These are phyloP conservation scores for Austroboletus novae-zelandiae DNA, from an alignment of 1,284 basidiomycete species.

Conservation along the genomic window DNA sequence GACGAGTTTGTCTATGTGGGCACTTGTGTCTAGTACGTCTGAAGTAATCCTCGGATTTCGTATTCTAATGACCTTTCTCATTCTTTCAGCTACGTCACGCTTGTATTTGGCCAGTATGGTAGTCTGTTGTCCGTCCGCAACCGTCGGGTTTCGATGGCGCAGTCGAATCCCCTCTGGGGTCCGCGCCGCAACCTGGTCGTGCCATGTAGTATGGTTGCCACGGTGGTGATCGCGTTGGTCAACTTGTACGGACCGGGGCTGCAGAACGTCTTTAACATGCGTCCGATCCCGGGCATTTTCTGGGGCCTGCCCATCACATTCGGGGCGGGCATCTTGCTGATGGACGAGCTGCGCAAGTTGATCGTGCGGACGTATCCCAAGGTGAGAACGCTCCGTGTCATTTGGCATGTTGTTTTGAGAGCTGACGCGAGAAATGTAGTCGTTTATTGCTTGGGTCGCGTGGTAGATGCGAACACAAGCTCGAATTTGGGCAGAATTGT, in stretches of 20 bases:
- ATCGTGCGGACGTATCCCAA: conserved; percentile 42
- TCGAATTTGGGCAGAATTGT: background rate
- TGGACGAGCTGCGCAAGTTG: conserved; percentile 42
- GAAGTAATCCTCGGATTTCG: conserved; percentile 15
- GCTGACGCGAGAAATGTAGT: conserved; percentile 10
- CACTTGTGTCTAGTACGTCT: conserved; percentile 41
- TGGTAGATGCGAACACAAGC: conserved; percentile 14
- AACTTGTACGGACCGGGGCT: conserved; percentile 31
- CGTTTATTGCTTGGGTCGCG: conserved; percentile 31
- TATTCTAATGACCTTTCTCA: background rate
- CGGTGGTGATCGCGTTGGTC: conserved; percentile 34
- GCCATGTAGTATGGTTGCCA: conserved; percentile 36
- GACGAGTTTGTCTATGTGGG: conserved; percentile 34
- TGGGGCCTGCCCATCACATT: conserved; percentile 43
- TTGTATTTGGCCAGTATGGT: conserved; percentile 36
- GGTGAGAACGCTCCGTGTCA: conserved; percentile 17
- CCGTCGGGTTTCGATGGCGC: conserved; percentile 31
- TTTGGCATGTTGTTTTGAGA: background rate
- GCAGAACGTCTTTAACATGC: conserved; percentile 28
- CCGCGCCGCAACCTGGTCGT: conserved; percentile 36
- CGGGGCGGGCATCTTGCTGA: conserved; percentile 36
- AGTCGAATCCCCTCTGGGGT: conserved; percentile 37
- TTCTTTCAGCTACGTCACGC: conserved; percentile 37
- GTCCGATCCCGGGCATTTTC: conserved; percentile 40
- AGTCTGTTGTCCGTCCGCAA: conserved; percentile 34